Base-by-base conservation (phyloP, 1,139 yeast species). In the Blastobotrys malaysiensis region DNA sequence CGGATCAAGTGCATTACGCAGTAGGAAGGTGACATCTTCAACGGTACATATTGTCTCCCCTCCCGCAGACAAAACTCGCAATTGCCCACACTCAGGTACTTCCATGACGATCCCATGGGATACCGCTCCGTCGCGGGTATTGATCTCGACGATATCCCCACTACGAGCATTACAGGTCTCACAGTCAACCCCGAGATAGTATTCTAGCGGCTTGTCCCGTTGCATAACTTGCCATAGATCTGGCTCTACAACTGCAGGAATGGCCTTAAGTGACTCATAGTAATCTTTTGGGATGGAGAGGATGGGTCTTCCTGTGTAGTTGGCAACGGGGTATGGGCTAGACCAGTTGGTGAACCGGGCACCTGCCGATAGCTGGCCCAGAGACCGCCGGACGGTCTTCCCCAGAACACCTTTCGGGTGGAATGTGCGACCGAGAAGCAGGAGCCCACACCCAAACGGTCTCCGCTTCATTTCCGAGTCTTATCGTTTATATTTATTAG, bases 361-460 rank as follows among this genome's bases (percentile, higher is more conserved):
- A 11, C 39, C 39, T 2, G 39, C 39, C 16, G 39, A 31, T 2
- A 31, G 39, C 39, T 31, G 39, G 16, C 39, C 39, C 16, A 31
- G 13, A 13, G 13, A 11, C 39, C 39, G 6, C 4, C 39, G 16
- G 39, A 16, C 39, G 16, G 39, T 31, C 11, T 31, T 31, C 3
- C 6, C 39, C 14, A n/a, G 26, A 9, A 9, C 39, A 13, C 39
- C 39, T 31, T 31, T 31, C 11, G 39, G 16, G 3, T 3, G 5
- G 39, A 31, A 16, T 11, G 39, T 31, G 11, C 39, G 39, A n/a
- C 39, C 16, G 16, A 31, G 39, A 31, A 31, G 39, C 39, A 31
- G 39, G 39, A 31, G 39, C 39, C 39, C 39, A 31, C 39, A 31
- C 39, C 39, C 39, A n/a, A 31, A n/a, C 39, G 39, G 39, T 16